phyloP scores from a whole-genome alignment of 805 yeast species.

The Ogataea degrootiae region DNA sequence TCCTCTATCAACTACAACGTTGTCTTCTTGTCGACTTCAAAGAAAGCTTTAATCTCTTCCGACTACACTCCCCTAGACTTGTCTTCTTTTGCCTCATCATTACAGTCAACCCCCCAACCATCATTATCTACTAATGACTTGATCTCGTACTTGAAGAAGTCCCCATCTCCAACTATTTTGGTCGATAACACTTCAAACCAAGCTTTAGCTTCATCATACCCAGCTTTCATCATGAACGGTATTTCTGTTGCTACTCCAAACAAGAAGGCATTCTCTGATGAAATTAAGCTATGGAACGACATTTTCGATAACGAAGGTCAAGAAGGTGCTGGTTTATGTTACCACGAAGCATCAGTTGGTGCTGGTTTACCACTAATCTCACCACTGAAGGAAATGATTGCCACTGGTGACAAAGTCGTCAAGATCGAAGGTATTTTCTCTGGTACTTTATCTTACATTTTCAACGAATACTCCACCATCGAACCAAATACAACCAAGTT shows the following conservation, averaged over 20 bases:
- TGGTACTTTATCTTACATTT: conserved; percentile 92
- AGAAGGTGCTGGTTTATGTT: conserved; percentile 68
- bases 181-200: conserved; percentile 94
- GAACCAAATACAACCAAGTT: conserved; percentile 61
- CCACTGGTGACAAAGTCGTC: conserved; percentile 89
- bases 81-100: conserved; percentile 48
- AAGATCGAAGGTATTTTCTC: conserved; percentile 95
- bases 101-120: conserved; percentile 41
- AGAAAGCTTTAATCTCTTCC: conserved; percentile 59
- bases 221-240: conserved; percentile 66
- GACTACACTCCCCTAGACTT: conserved; percentile 72
- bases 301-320: conserved; percentile 54
- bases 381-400: conserved; percentile 79
- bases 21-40: conserved; percentile 72
- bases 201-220: conserved; percentile 70
- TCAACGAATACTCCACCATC: conserved; percentile 83
- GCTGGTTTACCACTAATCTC: conserved; percentile 96
- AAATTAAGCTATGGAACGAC: conserved; percentile 67
- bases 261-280: conserved; percentile 92
- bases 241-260: conserved; percentile 97
- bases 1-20: conserved; percentile 67
- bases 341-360: conserved; percentile 98
- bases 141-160: conserved; percentile 55
- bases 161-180: conserved; percentile 72
- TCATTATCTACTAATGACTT: conserved; percentile 56